Base-by-base conservation (phyloP, 2,329 filamentous ascomycete genomes). In the Orbilia quercus region DNA sequence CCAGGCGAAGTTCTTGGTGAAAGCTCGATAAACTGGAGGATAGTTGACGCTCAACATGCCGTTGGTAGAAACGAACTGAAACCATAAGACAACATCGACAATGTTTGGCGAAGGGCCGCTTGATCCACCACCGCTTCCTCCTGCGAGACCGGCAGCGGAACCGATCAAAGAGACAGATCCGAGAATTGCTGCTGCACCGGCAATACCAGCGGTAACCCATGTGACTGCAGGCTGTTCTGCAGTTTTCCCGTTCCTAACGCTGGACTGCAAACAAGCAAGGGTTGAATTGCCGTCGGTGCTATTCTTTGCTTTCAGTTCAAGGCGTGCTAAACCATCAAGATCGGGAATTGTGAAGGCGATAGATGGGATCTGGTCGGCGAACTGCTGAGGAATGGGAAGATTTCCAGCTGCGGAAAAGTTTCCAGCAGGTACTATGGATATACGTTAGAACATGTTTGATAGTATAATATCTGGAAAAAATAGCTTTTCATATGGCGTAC, bases 41-140 rank as follows among this genome's bases (percentile, higher is more conserved):
- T 96, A 92, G 77, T 89, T 87, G 77, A 96, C 93, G 71, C 91
- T 96, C 80, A 96, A 85, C 95, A 98, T 98, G 76, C 95, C 93
- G 81, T 95, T 97, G 84, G 95, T 90, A 25, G 95, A 92, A 84
- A 98, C 90, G 54, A 90, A 89, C 81, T 98, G 93, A 81, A 98
- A 96, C 87, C 91, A 96, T 74, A 89, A 88, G 76, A 96, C 86
- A 51, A 96, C 88, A 79, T 97, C 91, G 47, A 85, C 85, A 80
- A 98, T 97, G 59, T 89, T 91, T 23, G 95, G 95, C 77, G 91
- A 95, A 42, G 89, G 84, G 9, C 89, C 85, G 1, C 87, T 84
- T 11, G 84, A 84, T 12, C 89, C 90, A 16, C 83, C 84, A 48
- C 82, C 82, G 16, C 81, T 81, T 36, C 83, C 83, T 36, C 85